Evolutionary conservation across 805 yeast species (phyloP).

Genomic region (Wickerhamomyces alni): DNA sequence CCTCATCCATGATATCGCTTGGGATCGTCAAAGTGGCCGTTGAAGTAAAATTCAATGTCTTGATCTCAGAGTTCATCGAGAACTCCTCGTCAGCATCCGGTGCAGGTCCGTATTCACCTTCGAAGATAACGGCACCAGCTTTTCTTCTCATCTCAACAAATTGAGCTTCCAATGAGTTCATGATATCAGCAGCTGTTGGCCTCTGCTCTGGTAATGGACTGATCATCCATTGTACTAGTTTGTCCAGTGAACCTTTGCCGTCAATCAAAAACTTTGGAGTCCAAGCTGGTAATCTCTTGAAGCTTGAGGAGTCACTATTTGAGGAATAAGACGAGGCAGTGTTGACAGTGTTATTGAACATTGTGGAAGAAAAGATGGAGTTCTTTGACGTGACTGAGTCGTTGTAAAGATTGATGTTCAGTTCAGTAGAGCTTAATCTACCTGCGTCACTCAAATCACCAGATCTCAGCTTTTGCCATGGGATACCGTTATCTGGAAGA

Average conservation of each 20-base stretch:
- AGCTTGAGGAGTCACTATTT: conserved; percentile 14
- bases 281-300: conserved; percentile 59
- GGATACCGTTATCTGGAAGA: conserved; percentile 91
- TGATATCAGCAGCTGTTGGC: conserved; percentile 73
- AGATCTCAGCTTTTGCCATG: conserved; percentile 92
- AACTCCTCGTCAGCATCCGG: conserved; percentile 36
- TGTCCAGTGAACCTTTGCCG: conserved; percentile 67
- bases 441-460: conserved; percentile 97
- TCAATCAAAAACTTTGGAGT: conserved; percentile 82
- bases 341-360: conserved; percentile 18
- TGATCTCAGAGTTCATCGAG: conserved; percentile 16
- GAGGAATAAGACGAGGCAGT: conserved; percentile 25
- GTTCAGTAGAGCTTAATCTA: conserved; percentile 65
- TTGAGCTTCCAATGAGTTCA: conserved; percentile 65
- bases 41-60: conserved; percentile 16
- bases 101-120: conserved; percentile 90
- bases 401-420: conserved; percentile 27
- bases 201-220: conserved; percentile 74
- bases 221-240: conserved; percentile 82
- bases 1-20: conserved; percentile 18
- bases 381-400: conserved; percentile 19
- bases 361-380: conserved; percentile 17
- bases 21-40: conserved; percentile 13
- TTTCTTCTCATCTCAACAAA: conserved; percentile 75
- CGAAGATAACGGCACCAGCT: conserved; percentile 91